phyloP scores from a whole-genome alignment of 2,329 filamentous ascomycete species.

The Xylaria sp. region DNA sequence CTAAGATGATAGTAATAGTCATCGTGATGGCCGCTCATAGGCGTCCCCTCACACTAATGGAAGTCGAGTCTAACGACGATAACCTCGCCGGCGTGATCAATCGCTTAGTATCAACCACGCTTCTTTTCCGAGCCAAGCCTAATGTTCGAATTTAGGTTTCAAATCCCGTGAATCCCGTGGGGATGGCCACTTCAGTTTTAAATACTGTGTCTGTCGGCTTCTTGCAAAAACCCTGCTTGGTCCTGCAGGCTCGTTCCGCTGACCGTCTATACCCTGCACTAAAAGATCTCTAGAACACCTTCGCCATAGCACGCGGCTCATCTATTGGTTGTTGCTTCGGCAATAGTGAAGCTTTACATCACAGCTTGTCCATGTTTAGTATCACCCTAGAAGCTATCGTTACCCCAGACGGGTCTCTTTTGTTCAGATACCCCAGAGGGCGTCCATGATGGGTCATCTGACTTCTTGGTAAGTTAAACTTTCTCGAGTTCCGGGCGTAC shows the following conservation, averaged over 20 bases:
- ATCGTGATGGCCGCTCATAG: neutral
- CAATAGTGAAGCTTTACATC: neutral
- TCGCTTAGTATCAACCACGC: neutral
- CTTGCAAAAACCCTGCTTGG: neutral
- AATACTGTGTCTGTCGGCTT: neutral
- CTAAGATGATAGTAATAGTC: too few relatives aligned
- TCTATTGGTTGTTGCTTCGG: neutral
- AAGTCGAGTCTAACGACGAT: neutral
- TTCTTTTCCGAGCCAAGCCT: neutral
- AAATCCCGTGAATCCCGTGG: neutral
- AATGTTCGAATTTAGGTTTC: neutral
- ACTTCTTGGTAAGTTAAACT: neutral
- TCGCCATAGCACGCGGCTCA: neutral
- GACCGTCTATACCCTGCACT: neutral
- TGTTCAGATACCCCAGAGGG: neutral
- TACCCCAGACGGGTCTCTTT: neutral
- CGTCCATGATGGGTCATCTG: neutral
- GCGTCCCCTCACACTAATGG: neutral
- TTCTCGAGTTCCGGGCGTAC: slow-evolving; percentile 2
- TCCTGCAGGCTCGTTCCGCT: neutral
- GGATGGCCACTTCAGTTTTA: neutral
- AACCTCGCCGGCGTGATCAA: neutral
- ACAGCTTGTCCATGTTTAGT: neutral
- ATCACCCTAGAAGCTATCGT: neutral
- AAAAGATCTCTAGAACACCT: too few relatives aligned